A percentile compares a stretch with the other conserved stretches of the same genome.
phyloP scores from a whole-genome alignment of 495 filamentous ascomycete genomes.

The Penicillium coffeae region DNA sequence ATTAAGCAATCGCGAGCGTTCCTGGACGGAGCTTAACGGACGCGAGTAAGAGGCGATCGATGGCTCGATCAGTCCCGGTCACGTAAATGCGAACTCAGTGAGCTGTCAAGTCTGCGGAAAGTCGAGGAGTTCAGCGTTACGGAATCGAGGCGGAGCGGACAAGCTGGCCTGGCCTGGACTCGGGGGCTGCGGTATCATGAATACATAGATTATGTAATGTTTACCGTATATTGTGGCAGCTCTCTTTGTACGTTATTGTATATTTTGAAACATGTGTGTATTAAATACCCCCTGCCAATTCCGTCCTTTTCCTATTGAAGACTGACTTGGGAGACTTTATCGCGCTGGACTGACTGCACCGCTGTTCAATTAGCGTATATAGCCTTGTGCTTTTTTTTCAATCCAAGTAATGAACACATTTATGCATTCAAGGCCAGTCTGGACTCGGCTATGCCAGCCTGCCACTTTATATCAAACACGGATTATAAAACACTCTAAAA shows the following conservation, averaged over 20 bases:
- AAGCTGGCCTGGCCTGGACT: conserved; percentile 25
- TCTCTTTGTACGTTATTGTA: background rate
- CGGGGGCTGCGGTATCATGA: conserved; percentile 1
- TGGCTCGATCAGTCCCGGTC: too few species aligned
- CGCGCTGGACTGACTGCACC: too few species aligned
- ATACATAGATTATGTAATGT: conserved; percentile 4
- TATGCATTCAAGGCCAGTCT: too few species aligned
- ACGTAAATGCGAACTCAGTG: too few species aligned
- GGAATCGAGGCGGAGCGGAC: background rate
- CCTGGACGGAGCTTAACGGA: conserved; percentile 11
- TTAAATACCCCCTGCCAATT: background rate
- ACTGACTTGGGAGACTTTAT: background rate
- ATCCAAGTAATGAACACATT: too few species aligned
- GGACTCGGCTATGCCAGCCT: too few species aligned
- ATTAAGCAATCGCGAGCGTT: background rate
- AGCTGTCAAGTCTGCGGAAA: too few species aligned
- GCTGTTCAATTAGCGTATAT: too few species aligned
- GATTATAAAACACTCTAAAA: background rate
- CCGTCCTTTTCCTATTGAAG: background rate
- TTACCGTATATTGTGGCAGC: too few species aligned
- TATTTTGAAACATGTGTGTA: background rate
- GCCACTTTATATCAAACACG: background rate
- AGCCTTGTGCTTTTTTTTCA: too few species aligned
- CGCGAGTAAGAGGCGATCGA: conserved; percentile 18
- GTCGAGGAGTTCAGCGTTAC: background rate